Conservation (phyloP, 2,329 filamentous ascomycete species). For the Penicillium sp. region DNA sequence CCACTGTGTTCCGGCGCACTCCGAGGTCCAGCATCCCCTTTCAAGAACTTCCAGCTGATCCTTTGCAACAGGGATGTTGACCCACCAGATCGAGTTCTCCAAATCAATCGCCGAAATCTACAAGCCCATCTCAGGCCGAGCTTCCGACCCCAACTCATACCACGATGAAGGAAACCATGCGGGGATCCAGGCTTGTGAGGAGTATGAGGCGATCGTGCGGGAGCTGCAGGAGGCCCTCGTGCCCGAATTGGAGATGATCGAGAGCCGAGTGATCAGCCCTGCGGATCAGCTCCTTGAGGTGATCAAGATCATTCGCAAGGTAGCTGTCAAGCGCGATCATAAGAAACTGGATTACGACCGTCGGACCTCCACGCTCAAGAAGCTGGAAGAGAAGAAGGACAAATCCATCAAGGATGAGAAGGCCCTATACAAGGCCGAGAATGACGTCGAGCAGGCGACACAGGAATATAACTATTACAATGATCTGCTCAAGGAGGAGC, state of each 20-base stretch:
- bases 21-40: conserved; percentile 1
- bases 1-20: not conserved
- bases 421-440: conserved; percentile 92
- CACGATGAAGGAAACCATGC: conserved; percentile 83
- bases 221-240: conserved; percentile 85
- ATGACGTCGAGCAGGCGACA: conserved; percentile 84
- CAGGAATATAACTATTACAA: conserved; percentile 99
- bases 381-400: conserved; percentile 96
- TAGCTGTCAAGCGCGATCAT: conserved; percentile 85
- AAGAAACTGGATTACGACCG: conserved; percentile 97
- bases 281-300: conserved; percentile 92
- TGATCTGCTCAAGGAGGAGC: conserved; percentile 90
- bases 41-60: not conserved
- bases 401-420: conserved; percentile 96
- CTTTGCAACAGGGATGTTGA: conserved; percentile 65
- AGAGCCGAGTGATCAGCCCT: conserved; percentile 83
- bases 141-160: conserved; percentile 86
- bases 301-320: conserved; percentile 92
- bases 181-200: conserved; percentile 91
- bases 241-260: conserved; percentile 97
- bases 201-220: conserved; percentile 88
- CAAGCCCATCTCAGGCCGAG: conserved; percentile 93
- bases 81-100: conserved; percentile 97
- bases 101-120: conserved; percentile 95
- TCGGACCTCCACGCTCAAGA: conserved; percentile 79